Evolutionary conservation across 768 basidiomycete genomes (phyloP).

Genomic region (Cantharellus anzutake): DNA sequence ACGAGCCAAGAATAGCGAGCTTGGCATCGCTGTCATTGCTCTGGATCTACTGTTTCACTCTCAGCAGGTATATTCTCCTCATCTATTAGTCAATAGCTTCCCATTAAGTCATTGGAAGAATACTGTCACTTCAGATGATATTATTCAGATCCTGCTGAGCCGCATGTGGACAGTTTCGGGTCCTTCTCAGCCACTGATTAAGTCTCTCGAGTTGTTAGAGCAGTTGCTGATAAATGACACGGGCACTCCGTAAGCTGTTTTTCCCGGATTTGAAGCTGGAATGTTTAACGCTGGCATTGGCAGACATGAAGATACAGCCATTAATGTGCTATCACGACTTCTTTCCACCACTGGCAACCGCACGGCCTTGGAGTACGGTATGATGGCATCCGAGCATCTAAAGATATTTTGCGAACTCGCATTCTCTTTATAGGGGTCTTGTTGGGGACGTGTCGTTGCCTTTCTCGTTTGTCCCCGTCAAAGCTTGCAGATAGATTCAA

Average conservation of each 20-base stretch:
- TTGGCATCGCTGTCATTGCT: background rate
- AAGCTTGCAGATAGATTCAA: conserved; percentile 1
- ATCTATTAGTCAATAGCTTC: background rate
- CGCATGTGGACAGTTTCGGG: conserved; percentile 16
- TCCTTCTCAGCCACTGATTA: conserved; percentile 18
- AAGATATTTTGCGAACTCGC: no score
- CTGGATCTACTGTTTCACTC: background rate
- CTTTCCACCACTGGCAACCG: no score
- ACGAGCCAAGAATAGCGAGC: conserved; percentile 26
- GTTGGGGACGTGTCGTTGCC: background rate
- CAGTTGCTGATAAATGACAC: no score
- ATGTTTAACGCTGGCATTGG: no score
- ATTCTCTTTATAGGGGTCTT: background rate
- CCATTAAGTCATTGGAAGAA: background rate
- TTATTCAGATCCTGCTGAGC: background rate
- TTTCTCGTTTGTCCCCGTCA: background rate
- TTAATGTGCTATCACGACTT: no score
- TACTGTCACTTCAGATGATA: background rate
- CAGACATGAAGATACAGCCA: no score
- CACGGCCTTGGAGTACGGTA: no score
- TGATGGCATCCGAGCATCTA: no score
- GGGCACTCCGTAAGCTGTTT: no score
- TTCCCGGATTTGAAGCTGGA: no score
- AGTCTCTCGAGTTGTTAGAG: background rate
- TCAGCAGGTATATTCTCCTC: background rate